Conservation (phyloP, 2,329 filamentous ascomycete genomes). For the Trichoderma arundinaceum region DNA sequence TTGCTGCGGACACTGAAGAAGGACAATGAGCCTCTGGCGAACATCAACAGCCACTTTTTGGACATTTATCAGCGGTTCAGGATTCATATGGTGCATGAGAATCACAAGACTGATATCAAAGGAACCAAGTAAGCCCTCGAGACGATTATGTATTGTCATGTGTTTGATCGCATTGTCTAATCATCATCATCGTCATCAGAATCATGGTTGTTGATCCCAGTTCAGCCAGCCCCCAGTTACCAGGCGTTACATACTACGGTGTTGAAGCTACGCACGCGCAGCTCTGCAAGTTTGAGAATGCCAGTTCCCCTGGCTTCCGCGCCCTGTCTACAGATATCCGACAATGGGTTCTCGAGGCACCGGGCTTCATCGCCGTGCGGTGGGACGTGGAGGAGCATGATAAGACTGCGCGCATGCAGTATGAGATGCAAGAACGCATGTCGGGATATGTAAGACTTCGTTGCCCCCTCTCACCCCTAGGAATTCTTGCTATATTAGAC, state of each 20-base stretch:
- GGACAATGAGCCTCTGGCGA: slow-evolving; percentile 75
- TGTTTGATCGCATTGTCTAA: not conserved
- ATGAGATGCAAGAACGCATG: slow-evolving; percentile 55
- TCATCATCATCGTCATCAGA: slow-evolving; percentile 36
- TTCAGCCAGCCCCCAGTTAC: slow-evolving; percentile 71
- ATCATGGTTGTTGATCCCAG: slow-evolving; percentile 70
- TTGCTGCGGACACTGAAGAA: slow-evolving; percentile 73
- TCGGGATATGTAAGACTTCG: slow-evolving; percentile 36
- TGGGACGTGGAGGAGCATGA: slow-evolving; percentile 67
- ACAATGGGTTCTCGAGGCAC: slow-evolving; percentile 61
- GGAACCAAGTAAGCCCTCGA: slow-evolving; percentile 57
- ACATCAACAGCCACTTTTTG: slow-evolving; percentile 75
- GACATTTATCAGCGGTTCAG: slow-evolving; percentile 73
- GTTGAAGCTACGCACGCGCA: slow-evolving; percentile 73
- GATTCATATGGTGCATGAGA: slow-evolving; percentile 79
- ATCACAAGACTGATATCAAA: slow-evolving; percentile 71
- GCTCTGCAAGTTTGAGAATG: slow-evolving; percentile 74
- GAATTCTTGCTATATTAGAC: not conserved
- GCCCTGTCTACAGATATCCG: slow-evolving; percentile 56
- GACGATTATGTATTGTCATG: not conserved
- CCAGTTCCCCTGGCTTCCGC: slow-evolving; percentile 68
- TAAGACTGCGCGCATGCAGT: slow-evolving; percentile 49
- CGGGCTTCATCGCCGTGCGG: slow-evolving; percentile 57
- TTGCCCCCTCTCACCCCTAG: not conserved
- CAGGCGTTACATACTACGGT: slow-evolving; percentile 74